Evolutionary conservation across 257 asterid species (phyloP), one percentile per base, ranked within the genome.

Genomic region (Plantago ovata): DNA sequence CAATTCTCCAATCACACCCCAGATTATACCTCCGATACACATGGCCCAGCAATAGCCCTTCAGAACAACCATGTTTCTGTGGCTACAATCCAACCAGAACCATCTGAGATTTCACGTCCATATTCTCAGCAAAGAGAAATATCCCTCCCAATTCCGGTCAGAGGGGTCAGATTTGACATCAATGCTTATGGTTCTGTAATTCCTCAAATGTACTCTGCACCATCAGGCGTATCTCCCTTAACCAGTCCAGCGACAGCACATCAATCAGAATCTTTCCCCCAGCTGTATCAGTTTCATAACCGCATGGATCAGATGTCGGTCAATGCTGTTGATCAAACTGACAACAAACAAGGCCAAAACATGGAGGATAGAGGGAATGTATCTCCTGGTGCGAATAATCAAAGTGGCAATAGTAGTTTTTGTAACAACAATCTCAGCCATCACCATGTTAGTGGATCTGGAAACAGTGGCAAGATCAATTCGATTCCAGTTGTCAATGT

Each of bases 301-400:
- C 58, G 54, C 55, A 69, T 69, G 61, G 80, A 74, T 64, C 81
- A 72, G 51, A 82, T 66, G 33, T 23, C 63, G 61, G 62, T 70
- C 64, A 77, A 63, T 44, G 69, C 75, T 32, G 52, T 62, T 33
- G 78, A 77, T 47, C 82, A 80, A 62, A 50, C 60, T 36, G 86
- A 84, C 44, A 49, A 65, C 50, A 73, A 66, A 48, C 77, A 56
- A 41, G 73, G 72, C 54, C 68, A 72, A 39, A 72, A 41, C 49
- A 38, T 73, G 66, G 88, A 74, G 42, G 85, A 80, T 59, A 69
- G 33, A 4, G 81, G 71, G 48, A 78, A 65, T 56, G 28, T 70
- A 38, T 81, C 87, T 32, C 79, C 86, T 32, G 78, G 85, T 32
- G 75, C 78, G 52, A 72, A 85, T 52, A 86, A 82, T 61, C 94